These are phyloP conservation scores for Vaccinium corymbosum DNA, from an alignment of 148 eudicot genomes.

Conservation along the genomic window DNA sequence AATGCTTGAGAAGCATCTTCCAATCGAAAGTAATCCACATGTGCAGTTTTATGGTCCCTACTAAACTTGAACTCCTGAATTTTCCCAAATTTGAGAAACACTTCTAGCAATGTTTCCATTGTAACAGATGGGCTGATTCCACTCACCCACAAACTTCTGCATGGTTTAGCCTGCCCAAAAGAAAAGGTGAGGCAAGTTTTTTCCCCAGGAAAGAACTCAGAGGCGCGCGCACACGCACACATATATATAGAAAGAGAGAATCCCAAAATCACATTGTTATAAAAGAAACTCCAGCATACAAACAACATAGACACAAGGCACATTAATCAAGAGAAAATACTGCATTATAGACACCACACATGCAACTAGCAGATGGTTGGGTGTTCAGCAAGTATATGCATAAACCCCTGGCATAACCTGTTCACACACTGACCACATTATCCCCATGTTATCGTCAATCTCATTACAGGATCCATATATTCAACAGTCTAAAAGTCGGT, in stretches of 20 bases:
- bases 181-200: no score
- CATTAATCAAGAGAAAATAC: background rate
- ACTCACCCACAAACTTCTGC: conserved; percentile 87
- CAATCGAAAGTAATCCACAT: conserved; percentile 53
- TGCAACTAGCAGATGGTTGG: background rate
- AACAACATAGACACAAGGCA: no score
- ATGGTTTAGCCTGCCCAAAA: conserved; percentile 70
- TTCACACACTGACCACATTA: no score
- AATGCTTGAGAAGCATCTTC: conserved; percentile 86
- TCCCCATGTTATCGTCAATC: no score
- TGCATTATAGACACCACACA: background rate
- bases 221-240: no score
- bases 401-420: background rate
- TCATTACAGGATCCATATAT: no score
- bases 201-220: no score
- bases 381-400: background rate
- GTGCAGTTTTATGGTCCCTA: conserved; percentile 73
- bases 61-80: conserved; percentile 76
- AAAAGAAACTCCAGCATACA: background rate
- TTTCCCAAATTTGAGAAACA: conserved; percentile 65
- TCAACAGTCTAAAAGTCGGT: no score
- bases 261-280: background rate
- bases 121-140: conserved; percentile 65
- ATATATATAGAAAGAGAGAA: background rate
- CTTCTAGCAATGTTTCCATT: conserved; percentile 70